These are phyloP conservation scores for Cantharellus anzutake DNA, from an alignment of 768 basidiomycete genomes.

Conservation along the genomic window DNA sequence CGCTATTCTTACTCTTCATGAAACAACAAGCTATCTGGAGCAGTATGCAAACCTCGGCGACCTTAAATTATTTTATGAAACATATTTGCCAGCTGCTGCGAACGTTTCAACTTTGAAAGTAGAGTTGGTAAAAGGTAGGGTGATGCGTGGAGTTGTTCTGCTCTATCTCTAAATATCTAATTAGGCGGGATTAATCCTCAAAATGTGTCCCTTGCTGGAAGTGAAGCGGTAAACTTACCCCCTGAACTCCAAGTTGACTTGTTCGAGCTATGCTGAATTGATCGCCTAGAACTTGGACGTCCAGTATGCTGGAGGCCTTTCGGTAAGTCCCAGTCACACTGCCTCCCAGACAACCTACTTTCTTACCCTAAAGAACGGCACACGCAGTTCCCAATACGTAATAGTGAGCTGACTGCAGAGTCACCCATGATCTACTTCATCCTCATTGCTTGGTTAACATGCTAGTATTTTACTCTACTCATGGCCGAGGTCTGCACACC, in stretches of 20 bases:
- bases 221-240: background rate
- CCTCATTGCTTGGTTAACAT: background rate
- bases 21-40: background rate
- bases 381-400: background rate
- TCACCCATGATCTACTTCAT: background rate
- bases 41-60: constrained; percentile 5
- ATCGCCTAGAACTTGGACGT: background rate
- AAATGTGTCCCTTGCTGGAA: background rate
- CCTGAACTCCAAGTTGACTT: background rate
- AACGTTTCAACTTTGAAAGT: constrained; percentile 1
- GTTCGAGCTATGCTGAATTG: background rate
- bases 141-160: background rate
- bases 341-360: background rate
- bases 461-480: background rate
- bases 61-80: constrained; percentile 2
- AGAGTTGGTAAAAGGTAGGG: constrained; percentile 4
- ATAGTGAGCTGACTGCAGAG: background rate
- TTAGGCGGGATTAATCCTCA: background rate
- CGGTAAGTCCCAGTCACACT: background rate
- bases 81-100: constrained; percentile 1
- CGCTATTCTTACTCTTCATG: background rate
- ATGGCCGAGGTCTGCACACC: background rate
- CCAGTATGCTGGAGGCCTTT: background rate
- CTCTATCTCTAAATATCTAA: background rate
- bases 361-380: background rate